Percentiles rank a stretch among this genome's conserved stretches.
These are phyloP conservation scores for Phlegmacium glaucopus DNA, from an alignment of 768 basidiomycete genomes.

Conservation along the genomic window DNA sequence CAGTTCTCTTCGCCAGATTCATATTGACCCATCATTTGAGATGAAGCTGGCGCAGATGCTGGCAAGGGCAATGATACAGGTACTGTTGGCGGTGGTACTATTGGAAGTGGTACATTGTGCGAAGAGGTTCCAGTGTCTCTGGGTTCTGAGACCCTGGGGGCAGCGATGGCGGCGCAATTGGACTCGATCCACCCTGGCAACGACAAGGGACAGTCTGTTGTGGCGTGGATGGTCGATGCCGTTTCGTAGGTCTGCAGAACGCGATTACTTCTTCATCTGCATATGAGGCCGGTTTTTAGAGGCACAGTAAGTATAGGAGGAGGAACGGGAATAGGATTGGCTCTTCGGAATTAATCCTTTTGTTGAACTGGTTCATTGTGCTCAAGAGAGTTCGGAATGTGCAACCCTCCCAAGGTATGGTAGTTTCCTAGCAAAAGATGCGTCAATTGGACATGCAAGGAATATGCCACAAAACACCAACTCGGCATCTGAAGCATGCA, in stretches of 20 bases:
- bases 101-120: not conserved
- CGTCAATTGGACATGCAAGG: not conserved
- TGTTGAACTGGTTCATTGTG: not conserved
- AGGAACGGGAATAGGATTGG: conserved; percentile 15
- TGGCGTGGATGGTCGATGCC: conserved; percentile 7
- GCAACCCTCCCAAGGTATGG: not conserved
- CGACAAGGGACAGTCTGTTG: not conserved
- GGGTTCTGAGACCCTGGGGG: not conserved
- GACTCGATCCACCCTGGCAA: not conserved
- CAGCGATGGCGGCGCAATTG: not conserved
- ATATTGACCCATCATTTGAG: conserved; percentile 11
- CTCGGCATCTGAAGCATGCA: not conserved
- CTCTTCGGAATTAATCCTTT: conserved; percentile 5
- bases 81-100: conserved; percentile 19
- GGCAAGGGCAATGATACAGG: not conserved
- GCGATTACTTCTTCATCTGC: conserved; percentile 2
- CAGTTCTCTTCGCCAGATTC: conserved; percentile 27
- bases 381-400: not conserved
- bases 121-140: not conserved
- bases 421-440: not conserved
- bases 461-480: not conserved
- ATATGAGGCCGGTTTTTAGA: conserved; percentile 19
- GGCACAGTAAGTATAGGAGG: conserved; percentile 24
- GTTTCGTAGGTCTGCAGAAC: conserved; percentile 6
- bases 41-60: conserved; percentile 17